Conservation (phyloP, 2,329 filamentous ascomycete species). For the Penicillium sp. region DNA sequence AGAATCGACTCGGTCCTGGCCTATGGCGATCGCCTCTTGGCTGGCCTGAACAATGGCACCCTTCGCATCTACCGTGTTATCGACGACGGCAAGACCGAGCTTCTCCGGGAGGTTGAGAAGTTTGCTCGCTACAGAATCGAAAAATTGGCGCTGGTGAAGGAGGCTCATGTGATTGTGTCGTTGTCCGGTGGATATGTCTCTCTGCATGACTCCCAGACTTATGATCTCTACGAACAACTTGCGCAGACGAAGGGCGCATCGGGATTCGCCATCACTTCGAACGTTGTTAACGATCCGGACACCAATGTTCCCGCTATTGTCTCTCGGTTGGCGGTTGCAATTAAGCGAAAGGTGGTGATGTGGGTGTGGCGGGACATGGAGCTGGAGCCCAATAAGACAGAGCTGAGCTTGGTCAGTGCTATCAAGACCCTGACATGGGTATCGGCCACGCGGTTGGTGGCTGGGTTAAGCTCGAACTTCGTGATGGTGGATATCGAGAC, state of each 20-base stretch:
- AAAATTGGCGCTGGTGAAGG: conserved; percentile 91
- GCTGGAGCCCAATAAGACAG: conserved; percentile 62
- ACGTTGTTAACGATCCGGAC: conserved; percentile 82
- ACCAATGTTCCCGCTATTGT: conserved; percentile 91
- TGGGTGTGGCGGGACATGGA: conserved; percentile 98
- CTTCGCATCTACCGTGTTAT: conserved; percentile 85
- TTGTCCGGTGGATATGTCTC: conserved; percentile 85
- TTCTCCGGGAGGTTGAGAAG: conserved; percentile 86
- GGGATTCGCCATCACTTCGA: conserved; percentile 87
- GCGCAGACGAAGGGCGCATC: conserved; percentile 79
- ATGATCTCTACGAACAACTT: conserved; percentile 73
- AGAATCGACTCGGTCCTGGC: conserved; percentile 94
- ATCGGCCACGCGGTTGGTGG: conserved; percentile 76
- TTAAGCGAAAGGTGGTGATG: conserved; percentile 80
- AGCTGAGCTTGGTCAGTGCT: conserved; percentile 73
- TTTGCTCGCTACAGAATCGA: conserved; percentile 88
- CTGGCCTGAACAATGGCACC: conserved; percentile 82
- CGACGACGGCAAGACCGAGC: conserved; percentile 60
- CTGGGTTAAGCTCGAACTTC: conserved; percentile 86
- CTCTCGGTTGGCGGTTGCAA: conserved; percentile 81
- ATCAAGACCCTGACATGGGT: conserved; percentile 91
- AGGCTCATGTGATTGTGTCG: conserved; percentile 84
- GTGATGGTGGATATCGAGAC: conserved; percentile 78
- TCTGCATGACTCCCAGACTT: conserved; percentile 81
- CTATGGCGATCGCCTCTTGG: conserved; percentile 84